Evolutionary conservation across 345 rosid species (phyloP).

Genomic region (Gossypium thurberi): DNA sequence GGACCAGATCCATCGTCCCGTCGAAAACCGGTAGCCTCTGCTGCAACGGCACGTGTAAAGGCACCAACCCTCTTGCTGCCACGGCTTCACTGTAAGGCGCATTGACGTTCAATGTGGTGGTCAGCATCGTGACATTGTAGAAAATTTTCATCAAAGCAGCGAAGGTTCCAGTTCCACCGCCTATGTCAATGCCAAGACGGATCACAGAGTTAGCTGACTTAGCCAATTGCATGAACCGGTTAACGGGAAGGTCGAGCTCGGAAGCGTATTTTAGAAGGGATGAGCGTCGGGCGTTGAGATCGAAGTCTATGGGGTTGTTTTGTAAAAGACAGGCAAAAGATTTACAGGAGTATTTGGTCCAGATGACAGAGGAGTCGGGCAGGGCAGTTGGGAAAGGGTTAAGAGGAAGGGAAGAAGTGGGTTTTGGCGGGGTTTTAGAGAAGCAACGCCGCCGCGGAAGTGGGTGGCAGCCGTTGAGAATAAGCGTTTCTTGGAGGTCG

Average conservation of each 20-base stretch:
- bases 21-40: conserved; percentile 89
- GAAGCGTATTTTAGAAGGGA: conserved; percentile 48
- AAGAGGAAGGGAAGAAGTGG: conserved; percentile 36
- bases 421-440: conserved; percentile 62
- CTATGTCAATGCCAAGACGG: conserved; percentile 78
- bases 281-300: conserved; percentile 39
- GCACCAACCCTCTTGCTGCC: conserved; percentile 77
- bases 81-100: conserved; percentile 89
- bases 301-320: conserved; percentile 59
- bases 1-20: conserved; percentile 81
- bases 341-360: conserved; percentile 72
- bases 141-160: conserved; percentile 72
- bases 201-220: conserved; percentile 48
- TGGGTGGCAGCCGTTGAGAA: conserved; percentile 92
- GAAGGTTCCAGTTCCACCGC: conserved; percentile 85
- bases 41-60: conserved; percentile 89
- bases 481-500: conserved; percentile 70
- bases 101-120: conserved; percentile 88
- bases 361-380: conserved; percentile 58
- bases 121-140: conserved; percentile 59
- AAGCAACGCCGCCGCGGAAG: conserved; percentile 99
- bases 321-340: conserved; percentile 56
- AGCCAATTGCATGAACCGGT: conserved; percentile 67
- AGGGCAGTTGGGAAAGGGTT: conserved; percentile 53
- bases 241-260: conserved; percentile 84